Evolutionary conservation across 371 early-diverging fungal species (phyloP).

Genomic region (Saksenaea oblongispora): DNA sequence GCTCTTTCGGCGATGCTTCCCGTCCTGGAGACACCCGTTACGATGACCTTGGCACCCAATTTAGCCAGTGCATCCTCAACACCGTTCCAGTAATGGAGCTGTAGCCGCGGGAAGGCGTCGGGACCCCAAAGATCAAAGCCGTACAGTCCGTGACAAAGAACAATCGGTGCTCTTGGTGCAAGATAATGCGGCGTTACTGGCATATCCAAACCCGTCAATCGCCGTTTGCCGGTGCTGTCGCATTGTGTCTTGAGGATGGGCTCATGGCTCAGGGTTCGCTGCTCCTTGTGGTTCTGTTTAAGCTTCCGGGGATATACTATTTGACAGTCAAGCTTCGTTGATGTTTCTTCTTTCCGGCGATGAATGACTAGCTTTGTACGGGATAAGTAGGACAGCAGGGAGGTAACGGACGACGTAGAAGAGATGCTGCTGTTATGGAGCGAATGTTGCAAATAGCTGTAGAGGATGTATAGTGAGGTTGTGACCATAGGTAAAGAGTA

Average conservation of each 20-base stretch:
- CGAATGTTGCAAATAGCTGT: background rate
- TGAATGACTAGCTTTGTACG: background rate
- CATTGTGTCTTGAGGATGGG: background rate
- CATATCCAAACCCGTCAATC: background rate
- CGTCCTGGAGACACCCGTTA: slow-evolving; percentile 73
- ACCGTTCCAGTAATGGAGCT: slow-evolving; percentile 83
- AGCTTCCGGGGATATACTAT: background rate
- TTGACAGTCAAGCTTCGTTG: background rate
- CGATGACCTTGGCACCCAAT: slow-evolving; percentile 73
- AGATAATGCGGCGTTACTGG: slow-evolving; percentile 51
- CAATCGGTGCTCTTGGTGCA: slow-evolving; percentile 72
- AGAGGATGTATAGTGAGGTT: background rate
- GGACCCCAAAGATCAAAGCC: slow-evolving; percentile 79
- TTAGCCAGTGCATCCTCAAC: slow-evolving; percentile 71
- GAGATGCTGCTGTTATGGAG: background rate
- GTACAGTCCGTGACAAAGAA: slow-evolving; percentile 82
- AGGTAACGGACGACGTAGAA: background rate
- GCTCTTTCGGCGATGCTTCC: slow-evolving; percentile 77
- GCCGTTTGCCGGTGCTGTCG: background rate
- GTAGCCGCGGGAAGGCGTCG: slow-evolving; percentile 66
- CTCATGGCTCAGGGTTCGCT: background rate
- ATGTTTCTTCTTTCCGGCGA: background rate
- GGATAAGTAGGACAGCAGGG: background rate
- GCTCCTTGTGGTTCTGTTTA: background rate
- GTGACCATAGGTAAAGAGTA: background rate